These are phyloP conservation scores for Symbiodinium natans DNA, from an alignment of 73 alveolate genomes.

Conservation along the genomic window DNA sequence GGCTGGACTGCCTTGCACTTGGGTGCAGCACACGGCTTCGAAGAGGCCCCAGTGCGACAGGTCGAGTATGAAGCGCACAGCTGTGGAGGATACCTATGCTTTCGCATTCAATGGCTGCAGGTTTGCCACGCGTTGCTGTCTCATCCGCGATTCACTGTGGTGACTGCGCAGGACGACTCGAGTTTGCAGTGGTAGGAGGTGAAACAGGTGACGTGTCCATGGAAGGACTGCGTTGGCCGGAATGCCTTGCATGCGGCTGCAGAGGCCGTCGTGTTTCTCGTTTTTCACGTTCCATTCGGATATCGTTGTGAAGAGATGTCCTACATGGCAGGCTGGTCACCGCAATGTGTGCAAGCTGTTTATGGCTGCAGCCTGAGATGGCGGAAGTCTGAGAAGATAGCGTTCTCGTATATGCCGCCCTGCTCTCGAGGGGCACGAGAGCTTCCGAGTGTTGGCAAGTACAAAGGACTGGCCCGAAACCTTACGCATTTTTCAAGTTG, in stretches of 20 bases:
- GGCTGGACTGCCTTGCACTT: slow-evolving; percentile 68
- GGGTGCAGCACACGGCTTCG: slow-evolving; percentile 78
- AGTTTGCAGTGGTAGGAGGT: background rate
- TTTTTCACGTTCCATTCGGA: no score
- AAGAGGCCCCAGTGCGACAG: no score
- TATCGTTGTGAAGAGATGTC: no score
- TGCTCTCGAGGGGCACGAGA: background rate
- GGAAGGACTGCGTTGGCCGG: slow-evolving; percentile 58
- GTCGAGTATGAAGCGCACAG: background rate
- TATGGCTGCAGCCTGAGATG: background rate
- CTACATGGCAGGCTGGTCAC: slow-evolving; percentile 48
- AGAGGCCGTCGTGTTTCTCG: slow-evolving; percentile 42
- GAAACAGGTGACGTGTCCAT: background rate
- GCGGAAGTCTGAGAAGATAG: background rate
- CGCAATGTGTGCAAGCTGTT: slow-evolving; percentile 60
- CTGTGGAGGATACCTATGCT: background rate
- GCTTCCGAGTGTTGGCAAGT: background rate
- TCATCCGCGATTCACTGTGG: slow-evolving; percentile 46
- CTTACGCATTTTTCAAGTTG: background rate
- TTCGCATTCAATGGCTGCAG: background rate
- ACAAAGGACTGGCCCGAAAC: background rate
- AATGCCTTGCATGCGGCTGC: slow-evolving; percentile 65
- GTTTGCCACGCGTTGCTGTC: slow-evolving; percentile 37
- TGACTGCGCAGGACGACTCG: slow-evolving; percentile 67
- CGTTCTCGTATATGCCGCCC: no score